phyloP scores from a whole-genome alignment of 2,329 filamentous ascomycete species.

The Parascedosporium putredinis region DNA sequence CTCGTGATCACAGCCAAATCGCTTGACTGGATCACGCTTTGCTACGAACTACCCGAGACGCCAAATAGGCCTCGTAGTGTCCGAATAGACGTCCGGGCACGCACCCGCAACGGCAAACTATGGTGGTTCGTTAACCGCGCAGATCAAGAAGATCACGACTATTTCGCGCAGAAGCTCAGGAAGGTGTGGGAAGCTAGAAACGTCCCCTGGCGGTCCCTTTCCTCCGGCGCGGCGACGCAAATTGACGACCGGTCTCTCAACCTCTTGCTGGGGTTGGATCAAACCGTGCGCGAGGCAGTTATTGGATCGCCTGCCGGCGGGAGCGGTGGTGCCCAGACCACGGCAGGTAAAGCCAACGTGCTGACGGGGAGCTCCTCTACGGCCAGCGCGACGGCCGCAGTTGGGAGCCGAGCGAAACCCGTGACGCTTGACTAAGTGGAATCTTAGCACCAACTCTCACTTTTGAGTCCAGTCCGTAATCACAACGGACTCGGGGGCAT shows the following conservation, averaged over 20 bases:
- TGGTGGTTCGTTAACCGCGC: constrained; percentile 41
- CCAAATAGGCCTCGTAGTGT: constrained; percentile 26
- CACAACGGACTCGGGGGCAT: no score
- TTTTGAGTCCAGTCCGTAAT: no score
- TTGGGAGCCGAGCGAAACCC: constrained; percentile 3
- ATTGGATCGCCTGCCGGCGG: neutral
- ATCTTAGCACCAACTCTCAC: no score
- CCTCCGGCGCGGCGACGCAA: constrained; percentile 12
- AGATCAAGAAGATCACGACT: constrained; percentile 8
- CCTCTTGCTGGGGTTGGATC: constrained; percentile 11
- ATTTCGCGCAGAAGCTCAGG: constrained; percentile 9
- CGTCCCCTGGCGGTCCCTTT: constrained; percentile 19
- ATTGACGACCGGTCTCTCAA: constrained; percentile 9
- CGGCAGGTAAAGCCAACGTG: neutral
- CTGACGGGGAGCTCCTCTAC: neutral
- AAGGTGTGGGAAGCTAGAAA: constrained; percentile 19
- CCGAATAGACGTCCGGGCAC: constrained; percentile 35
- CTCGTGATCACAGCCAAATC: constrained; percentile 42
- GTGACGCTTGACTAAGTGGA: constrained; percentile 5
- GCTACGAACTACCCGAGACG: constrained; percentile 33
- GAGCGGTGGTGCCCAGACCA: neutral
- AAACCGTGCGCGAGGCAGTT: constrained; percentile 8
- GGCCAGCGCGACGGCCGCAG: neutral
- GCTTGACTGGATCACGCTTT: constrained; percentile 47
- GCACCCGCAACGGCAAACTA: constrained; percentile 32